Conservation (phyloP, 129 eudicot genomes). For the Flaveria sonorensis region DNA sequence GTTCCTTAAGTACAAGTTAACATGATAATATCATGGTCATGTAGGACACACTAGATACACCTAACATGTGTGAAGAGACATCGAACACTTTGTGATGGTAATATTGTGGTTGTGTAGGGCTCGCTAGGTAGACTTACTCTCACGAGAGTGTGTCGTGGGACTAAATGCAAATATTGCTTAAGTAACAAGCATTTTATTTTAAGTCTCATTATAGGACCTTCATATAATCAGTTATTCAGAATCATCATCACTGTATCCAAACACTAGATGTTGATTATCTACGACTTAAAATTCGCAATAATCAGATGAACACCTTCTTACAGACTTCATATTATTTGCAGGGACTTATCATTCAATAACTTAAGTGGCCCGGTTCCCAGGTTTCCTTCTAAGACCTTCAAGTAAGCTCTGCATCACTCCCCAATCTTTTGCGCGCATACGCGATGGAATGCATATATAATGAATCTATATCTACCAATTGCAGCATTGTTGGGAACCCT, state of each 20-base stretch:
- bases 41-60: slow-evolving; percentile 28
- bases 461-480: slow-evolving; percentile 16
- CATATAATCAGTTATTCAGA: not conserved
- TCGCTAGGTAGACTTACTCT: not conserved
- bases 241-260: not conserved
- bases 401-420: slow-evolving; percentile 45
- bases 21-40: slow-evolving; percentile 30
- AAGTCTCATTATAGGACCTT: not conserved
- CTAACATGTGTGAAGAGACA: not conserved
- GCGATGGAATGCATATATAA: not conserved
- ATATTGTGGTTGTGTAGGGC: slow-evolving; percentile 17
- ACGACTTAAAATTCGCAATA: not conserved
- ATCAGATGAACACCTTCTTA: slow-evolving; percentile 3
- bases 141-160: not conserved
- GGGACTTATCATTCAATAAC: slow-evolving; percentile 88
- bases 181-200: not conserved
- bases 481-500: slow-evolving; percentile 83
- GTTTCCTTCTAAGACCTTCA: slow-evolving; percentile 78
- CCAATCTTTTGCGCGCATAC: not conserved
- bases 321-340: slow-evolving; percentile 27
- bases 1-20: slow-evolving; percentile 19
- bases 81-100: not conserved
- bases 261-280: slow-evolving; percentile 3
- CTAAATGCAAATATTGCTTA: not conserved
- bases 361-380: slow-evolving; percentile 79